These are phyloP conservation scores for Conticribra weissflogii DNA, from an alignment of 108 stramenopile genomes.

Conservation along the genomic window DNA sequence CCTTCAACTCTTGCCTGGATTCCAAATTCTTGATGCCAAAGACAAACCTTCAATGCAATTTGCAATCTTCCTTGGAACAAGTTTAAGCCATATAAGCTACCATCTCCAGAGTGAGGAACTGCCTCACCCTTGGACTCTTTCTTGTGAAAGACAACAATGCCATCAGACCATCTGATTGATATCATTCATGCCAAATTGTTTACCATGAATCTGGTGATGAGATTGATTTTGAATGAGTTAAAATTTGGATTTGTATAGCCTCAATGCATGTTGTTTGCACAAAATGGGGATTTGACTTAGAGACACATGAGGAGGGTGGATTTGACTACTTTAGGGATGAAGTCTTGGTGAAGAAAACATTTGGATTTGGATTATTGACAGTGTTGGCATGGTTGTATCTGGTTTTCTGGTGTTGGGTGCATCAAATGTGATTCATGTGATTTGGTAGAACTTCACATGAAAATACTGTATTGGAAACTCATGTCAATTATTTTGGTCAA, in stretches of 20 bases:
- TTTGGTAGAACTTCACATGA: too few species aligned
- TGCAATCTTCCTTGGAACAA: conserved; percentile 11
- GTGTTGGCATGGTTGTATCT: not conserved
- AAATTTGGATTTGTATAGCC: conserved; percentile 44
- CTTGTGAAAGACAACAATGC: conserved; percentile 56
- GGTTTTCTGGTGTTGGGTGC: not conserved
- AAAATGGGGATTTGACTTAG: conserved; percentile 44
- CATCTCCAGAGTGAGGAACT: conserved; percentile 21
- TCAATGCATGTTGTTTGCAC: conserved; percentile 39
- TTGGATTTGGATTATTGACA: conserved; percentile 2
- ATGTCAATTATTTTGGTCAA: too few species aligned
- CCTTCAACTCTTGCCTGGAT: conserved; percentile 60
- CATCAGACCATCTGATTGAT: conserved; percentile 51
- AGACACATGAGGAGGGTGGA: conserved; percentile 60
- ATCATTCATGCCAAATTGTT: conserved; percentile 44
- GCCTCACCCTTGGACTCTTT: conserved; percentile 54
- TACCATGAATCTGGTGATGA: conserved; percentile 56
- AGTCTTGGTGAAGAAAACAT: not conserved
- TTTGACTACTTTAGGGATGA: conserved; percentile 16
- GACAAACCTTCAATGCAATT: conserved; percentile 16
- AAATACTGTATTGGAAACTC: too few species aligned
- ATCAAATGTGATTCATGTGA: too few species aligned
- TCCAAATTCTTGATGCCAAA: conserved; percentile 13
- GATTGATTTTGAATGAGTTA: conserved; percentile 57
- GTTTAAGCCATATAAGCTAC: conserved; percentile 38